A percentile compares a stretch with the other conserved stretches of the same genome.
phyloP scores from a whole-genome alignment of 2,329 filamentous ascomycete species.

The Diaporthe batatas region DNA sequence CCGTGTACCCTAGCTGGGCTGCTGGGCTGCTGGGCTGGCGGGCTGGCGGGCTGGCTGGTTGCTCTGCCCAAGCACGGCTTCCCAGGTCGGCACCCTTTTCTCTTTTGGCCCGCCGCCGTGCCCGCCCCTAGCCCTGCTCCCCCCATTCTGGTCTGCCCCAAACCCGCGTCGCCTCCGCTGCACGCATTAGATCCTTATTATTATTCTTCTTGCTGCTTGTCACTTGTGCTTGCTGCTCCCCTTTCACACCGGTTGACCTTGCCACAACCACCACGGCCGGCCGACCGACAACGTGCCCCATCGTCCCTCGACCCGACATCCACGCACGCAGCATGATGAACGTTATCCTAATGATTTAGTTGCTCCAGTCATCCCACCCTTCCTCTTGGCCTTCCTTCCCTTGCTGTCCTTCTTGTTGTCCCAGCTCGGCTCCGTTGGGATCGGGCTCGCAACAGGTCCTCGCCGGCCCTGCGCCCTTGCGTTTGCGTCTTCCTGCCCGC shows the following conservation, averaged over 20 bases:
- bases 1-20: no score
- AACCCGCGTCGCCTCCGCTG: conserved; percentile 10
- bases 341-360: conserved; percentile 40
- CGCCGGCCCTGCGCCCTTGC: conserved; percentile 3
- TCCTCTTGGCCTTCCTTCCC: conserved; percentile 31
- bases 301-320: background rate
- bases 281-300: conserved; percentile 12
- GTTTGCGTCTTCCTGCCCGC: background rate
- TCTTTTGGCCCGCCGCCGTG: conserved; percentile 19
- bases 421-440: conserved; percentile 21
- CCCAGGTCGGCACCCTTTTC: conserved; percentile 19
- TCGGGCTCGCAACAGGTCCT: background rate
- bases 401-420: conserved; percentile 29
- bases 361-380: conserved; percentile 34
- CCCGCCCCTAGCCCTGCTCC: conserved; percentile 22
- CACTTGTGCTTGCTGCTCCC: conserved; percentile 1
- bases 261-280: conserved; percentile 27
- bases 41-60: no score
- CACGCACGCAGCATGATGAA: conserved; percentile 38
- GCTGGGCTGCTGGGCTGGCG: no score
- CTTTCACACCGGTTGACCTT: conserved; percentile 33
- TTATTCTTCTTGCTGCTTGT: background rate
- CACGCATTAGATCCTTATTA: conserved; percentile 7
- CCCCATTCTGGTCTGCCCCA: background rate
- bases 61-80: conserved; percentile 16